phyloP scores from a whole-genome alignment of 331 rosid species.

The Cucumis variabilis region DNA sequence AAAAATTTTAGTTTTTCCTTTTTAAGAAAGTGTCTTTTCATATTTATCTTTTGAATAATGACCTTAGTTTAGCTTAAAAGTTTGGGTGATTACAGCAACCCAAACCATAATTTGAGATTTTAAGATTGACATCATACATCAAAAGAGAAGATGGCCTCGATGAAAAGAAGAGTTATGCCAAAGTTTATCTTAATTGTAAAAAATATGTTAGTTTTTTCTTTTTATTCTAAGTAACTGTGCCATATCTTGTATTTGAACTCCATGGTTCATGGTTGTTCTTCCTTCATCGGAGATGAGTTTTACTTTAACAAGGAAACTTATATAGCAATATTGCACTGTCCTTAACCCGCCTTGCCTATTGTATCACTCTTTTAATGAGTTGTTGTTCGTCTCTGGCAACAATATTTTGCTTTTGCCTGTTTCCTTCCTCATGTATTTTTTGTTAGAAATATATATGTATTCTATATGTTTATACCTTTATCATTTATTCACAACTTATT shows the following conservation, averaged over 20 bases:
- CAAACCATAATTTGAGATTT: background rate
- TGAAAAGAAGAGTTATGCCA: background rate
- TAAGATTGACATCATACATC: conserved; percentile 10
- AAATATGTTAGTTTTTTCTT: background rate
- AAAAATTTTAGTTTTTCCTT: too few relatives aligned
- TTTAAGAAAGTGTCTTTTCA: too few relatives aligned
- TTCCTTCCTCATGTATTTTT: background rate
- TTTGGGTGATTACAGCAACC: too few relatives aligned
- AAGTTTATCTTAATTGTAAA: background rate
- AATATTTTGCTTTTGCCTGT: background rate
- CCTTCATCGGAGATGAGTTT: background rate
- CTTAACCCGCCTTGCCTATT: background rate
- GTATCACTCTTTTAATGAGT: background rate
- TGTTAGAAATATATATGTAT: background rate
- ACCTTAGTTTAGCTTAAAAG: too few relatives aligned
- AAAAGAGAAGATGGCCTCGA: background rate
- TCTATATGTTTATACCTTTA: background rate
- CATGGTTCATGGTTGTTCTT: background rate
- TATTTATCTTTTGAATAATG: too few relatives aligned
- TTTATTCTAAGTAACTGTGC: background rate
- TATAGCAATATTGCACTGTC: background rate
- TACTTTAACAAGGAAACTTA: background rate
- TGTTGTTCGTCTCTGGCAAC: background rate
- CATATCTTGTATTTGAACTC: background rate
- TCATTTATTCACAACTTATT: background rate